Conservation (phyloP, 257 asterid species). For the Hygrophila difformis region DNA sequence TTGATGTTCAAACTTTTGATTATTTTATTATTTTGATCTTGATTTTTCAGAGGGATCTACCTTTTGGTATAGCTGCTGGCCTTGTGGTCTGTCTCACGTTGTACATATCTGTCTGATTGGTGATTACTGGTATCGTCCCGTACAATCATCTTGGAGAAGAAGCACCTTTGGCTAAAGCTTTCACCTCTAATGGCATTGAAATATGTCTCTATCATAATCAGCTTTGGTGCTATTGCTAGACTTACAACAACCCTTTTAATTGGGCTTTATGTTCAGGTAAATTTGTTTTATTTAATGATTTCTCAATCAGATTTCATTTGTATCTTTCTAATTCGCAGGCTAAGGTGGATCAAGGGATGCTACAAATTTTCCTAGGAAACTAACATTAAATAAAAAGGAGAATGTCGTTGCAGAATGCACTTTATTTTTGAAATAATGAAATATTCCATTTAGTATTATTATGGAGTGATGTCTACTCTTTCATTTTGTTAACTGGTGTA, state of each 20-base stretch:
- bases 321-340: too few relatives aligned
- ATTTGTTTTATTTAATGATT: constrained; percentile 9
- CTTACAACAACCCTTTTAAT: constrained; percentile 89
- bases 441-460: too few relatives aligned
- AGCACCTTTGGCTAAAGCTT: constrained; percentile 92
- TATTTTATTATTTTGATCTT: constrained; percentile 13
- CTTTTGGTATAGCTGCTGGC: constrained; percentile 87
- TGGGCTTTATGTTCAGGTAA: constrained; percentile 96
- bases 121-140: constrained; percentile 94
- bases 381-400: too few relatives aligned
- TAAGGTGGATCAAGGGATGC: too few relatives aligned
- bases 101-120: constrained; percentile 81
- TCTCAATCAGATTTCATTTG: too few relatives aligned
- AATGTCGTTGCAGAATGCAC: too few relatives aligned
- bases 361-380: too few relatives aligned
- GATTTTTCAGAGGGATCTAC: constrained; percentile 73
- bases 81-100: constrained; percentile 60
- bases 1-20: constrained; percentile 8
- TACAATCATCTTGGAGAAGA: constrained; percentile 74
- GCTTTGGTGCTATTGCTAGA: constrained; percentile 96
- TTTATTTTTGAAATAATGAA: too few relatives aligned
- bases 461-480: too few relatives aligned
- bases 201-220: constrained; percentile 70
- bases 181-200: constrained; percentile 65
- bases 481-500: too few relatives aligned